A percentile compares a stretch with the other conserved stretches of the same genome.
phyloP scores from a whole-genome alignment of 148 eudicot species.

The Fagopyrum homotropicum region DNA sequence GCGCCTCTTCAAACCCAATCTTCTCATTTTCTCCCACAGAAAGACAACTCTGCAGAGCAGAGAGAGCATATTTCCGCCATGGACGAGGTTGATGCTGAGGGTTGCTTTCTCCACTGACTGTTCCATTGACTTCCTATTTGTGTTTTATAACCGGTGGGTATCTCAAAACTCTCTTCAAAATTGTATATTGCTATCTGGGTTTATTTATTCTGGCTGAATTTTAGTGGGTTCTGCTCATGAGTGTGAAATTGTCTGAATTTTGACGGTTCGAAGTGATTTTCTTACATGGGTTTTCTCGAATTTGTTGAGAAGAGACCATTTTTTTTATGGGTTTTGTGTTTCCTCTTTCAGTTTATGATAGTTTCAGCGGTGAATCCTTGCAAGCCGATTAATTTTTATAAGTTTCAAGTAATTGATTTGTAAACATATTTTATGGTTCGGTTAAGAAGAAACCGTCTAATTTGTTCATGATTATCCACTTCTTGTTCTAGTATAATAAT shows the following conservation, averaged over 20 bases:
- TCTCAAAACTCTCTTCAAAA: not conserved
- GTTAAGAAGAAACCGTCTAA: not conserved
- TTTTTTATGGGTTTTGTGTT: not conserved
- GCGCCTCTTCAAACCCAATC: conserved; percentile 7
- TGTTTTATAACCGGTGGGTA: not conserved
- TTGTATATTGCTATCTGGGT: not conserved
- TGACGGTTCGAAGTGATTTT: not conserved
- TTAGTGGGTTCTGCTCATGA: not conserved
- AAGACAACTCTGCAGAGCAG: not conserved
- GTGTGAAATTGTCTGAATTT: not conserved
- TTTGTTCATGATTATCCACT: not conserved
- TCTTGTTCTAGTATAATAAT: not conserved
- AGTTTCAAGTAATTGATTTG: not conserved
- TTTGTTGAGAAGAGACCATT: not conserved
- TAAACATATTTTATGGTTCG: not conserved
- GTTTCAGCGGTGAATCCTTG: not conserved
- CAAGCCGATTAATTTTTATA: not conserved
- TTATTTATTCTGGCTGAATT: not conserved
- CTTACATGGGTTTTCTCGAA: not conserved
- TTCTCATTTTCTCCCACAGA: not conserved
- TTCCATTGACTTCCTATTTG: not conserved
- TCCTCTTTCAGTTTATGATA: not conserved
- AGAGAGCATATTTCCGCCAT: not conserved
- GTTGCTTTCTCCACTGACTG: not conserved
- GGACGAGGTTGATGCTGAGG: not conserved